phyloP scores from a whole-genome alignment of 2,329 filamentous ascomycete genomes.

The Dactylella cylindrospora region DNA sequence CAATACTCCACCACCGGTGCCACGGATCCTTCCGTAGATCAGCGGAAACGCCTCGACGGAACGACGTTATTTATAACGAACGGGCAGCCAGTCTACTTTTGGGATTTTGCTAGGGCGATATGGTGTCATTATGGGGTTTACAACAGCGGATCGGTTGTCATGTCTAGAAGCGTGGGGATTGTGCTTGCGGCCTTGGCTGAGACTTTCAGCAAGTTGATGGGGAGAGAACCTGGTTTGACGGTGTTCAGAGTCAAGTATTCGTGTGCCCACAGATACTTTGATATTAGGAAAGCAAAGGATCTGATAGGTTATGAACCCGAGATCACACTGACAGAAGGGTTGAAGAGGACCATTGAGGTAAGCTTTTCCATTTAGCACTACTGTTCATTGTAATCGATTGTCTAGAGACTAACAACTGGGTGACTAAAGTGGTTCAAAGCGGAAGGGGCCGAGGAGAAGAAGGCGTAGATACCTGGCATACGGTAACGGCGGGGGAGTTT shows the following conservation, averaged over 20 bases:
- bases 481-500: neutral
- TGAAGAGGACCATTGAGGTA: slow-evolving; percentile 49
- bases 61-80: slow-evolving; percentile 91
- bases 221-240: slow-evolving; percentile 49
- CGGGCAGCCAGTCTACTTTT: slow-evolving; percentile 83
- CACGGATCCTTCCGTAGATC: slow-evolving; percentile 58
- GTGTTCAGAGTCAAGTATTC: slow-evolving; percentile 49
- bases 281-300: slow-evolving; percentile 51
- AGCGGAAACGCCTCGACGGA: slow-evolving; percentile 74
- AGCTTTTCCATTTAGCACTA: neutral
- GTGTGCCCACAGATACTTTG: slow-evolving; percentile 50
- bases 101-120: slow-evolving; percentile 78
- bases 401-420: slow-evolving; percentile 2
- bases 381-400: neutral
- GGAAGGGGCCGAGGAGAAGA: slow-evolving; percentile 16
- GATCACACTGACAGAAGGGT: slow-evolving; percentile 49
- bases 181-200: slow-evolving; percentile 48
- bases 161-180: slow-evolving; percentile 46
- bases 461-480: too few species aligned
- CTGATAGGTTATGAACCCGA: slow-evolving; percentile 50
- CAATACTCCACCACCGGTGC: slow-evolving; percentile 56
- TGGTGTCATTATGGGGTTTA: slow-evolving; percentile 61
- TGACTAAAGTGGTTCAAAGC: slow-evolving; percentile 32
- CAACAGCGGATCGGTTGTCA: slow-evolving; percentile 33
- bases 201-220: slow-evolving; percentile 47